Conservation (phyloP, 2,329 filamentous ascomycete genomes). For the Beauveria varroae region DNA sequence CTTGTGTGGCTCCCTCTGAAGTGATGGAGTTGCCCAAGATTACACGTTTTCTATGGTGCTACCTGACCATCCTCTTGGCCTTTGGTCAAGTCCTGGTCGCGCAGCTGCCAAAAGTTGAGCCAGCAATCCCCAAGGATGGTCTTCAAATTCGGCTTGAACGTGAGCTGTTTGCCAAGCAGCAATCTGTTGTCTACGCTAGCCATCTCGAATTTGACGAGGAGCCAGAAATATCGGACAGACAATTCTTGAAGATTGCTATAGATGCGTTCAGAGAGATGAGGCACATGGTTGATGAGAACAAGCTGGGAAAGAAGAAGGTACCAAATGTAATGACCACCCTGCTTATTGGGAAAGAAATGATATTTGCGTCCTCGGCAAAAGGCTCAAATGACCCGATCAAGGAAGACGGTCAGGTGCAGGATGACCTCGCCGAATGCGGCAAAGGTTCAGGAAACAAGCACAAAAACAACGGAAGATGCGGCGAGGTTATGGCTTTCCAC, state of each 20-base stretch:
- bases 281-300: not conserved
- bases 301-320: not conserved
- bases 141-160: not conserved
- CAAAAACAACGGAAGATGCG: not conserved
- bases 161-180: not conserved
- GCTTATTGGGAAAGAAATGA: not conserved
- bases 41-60: not conserved
- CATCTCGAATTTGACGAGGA: not conserved
- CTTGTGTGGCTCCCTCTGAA: not conserved
- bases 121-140: not conserved
- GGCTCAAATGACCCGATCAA: not conserved
- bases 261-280: not conserved
- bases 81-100: not conserved
- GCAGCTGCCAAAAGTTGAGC: not conserved
- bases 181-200: not conserved
- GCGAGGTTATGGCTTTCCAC: not conserved
- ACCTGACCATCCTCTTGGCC: not conserved
- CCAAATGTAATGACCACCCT: not conserved
- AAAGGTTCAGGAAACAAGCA: not conserved
- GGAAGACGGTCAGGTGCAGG: not conserved
- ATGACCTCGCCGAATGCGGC: not conserved
- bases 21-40: not conserved
- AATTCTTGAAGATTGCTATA: not conserved
- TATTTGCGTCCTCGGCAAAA: not conserved
- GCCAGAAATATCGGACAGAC: not conserved